Evolutionary conservation across 768 basidiomycete genomes (phyloP).

Genomic region (Steccherinum ochraceum): DNA sequence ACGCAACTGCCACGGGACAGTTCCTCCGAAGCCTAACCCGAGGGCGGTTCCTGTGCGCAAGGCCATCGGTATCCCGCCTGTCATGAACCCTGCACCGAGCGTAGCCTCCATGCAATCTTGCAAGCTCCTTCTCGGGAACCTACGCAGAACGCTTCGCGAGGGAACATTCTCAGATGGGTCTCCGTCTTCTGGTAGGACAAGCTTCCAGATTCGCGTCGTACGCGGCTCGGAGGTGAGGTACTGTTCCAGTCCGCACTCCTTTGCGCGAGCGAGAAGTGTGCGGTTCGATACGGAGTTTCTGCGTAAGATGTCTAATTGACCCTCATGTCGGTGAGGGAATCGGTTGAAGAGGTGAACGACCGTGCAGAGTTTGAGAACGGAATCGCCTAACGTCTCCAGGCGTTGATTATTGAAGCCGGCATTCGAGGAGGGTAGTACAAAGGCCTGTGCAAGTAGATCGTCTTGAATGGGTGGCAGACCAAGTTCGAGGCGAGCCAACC

Average conservation of each 20-base stretch:
- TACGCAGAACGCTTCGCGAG: constrained; percentile 32
- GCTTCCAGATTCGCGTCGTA: constrained; percentile 54
- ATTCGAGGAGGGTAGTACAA: constrained; percentile 62
- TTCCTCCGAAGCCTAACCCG: constrained; percentile 68
- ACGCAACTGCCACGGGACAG: constrained; percentile 60
- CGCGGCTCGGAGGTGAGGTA: constrained; percentile 58
- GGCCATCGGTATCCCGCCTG: constrained; percentile 67
- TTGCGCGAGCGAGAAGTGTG: constrained; percentile 61
- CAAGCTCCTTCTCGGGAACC: constrained; percentile 61
- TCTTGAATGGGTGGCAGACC: constrained; percentile 54
- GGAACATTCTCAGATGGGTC: constrained; percentile 24
- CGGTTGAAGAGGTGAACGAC: constrained; percentile 74
- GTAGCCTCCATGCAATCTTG: constrained; percentile 89
- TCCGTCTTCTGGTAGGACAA: constrained; percentile 33
- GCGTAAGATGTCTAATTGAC: constrained; percentile 66
- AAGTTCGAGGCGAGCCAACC: constrained; percentile 43
- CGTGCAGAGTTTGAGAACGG: constrained; percentile 69
- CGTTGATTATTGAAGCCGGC: constrained; percentile 77
- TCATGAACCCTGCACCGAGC: constrained; percentile 68
- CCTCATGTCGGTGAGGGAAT: constrained; percentile 76
- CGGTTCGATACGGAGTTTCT: constrained; percentile 63
- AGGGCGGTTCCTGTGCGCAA: constrained; percentile 58
- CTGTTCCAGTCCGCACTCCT: constrained; percentile 52
- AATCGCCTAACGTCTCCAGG: constrained; percentile 83
- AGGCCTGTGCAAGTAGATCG: constrained; percentile 60